Evolutionary conservation across 192 early-diverging fungal genomes (phyloP), one percentile per base, ranked within the genome.

Genomic region (Linnemannia elongata): DNA sequence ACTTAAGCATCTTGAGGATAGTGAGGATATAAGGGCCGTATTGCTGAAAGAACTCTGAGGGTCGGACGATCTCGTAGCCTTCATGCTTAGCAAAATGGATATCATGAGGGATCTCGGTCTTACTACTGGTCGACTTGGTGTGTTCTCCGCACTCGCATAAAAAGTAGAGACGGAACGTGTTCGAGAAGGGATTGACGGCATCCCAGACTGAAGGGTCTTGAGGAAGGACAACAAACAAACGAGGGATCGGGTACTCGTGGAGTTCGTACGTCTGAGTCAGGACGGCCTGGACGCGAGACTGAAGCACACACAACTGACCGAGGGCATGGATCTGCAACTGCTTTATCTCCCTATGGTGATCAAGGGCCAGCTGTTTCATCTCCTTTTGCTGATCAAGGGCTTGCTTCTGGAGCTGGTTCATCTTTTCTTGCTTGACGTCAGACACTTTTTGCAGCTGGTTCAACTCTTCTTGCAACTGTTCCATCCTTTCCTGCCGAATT

Each of bases 111-210:
- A 75, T 81, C 20, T 81, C 3, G 12, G n/a, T 49, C 10, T 30
- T 74, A 66, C 57, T 81, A 35, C 7, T n/a, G 12, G 22, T 68
- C 4, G 80, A 81, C 66, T 74, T 66, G 12, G 80, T 75, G 60
- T 74, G 80, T 18, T 75, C 80, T n/a, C 80, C 80, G 74, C 80
- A 79, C 70, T 79, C 78, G 69, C 78, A 79, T 35, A 79, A 79
- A 42, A 79, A 79, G 35, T 79, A 60, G 52, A 79, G 70, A 4
- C 78, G 78, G 52, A 79, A 79, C 70, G 60, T 79, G 22, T 72
- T 79, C 4, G 69, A 72, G 49, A 79, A 71, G 20, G 70, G 78
- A 57, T 79, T 42, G 1, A 42, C 0, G 78, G 47, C 1, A 71
- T 79, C n/a, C 78, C 78, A 79, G 4, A 36, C 13, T 39, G 68